Conservation (phyloP, 169 alveolate species). For the Cryptosporidium tyzzeri region DNA sequence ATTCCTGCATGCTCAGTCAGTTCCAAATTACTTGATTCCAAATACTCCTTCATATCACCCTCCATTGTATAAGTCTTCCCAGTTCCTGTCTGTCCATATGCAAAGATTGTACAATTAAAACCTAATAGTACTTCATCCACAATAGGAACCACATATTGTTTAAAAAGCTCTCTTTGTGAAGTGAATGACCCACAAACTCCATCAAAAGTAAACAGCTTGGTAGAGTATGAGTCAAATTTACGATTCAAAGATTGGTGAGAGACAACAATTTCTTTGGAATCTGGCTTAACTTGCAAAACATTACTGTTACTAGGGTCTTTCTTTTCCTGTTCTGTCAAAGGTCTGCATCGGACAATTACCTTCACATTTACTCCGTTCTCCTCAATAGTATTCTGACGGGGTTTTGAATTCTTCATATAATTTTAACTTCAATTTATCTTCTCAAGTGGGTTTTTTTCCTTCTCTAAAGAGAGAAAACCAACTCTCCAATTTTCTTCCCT, state of each 20-base stretch:
- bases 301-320: conserved; percentile 82
- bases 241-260: conserved; percentile 67
- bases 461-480: conserved; percentile 13
- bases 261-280: conserved; percentile 76
- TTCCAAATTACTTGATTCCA: conserved; percentile 67
- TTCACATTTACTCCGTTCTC: conserved; percentile 80
- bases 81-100: conserved; percentile 90
- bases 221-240: conserved; percentile 71
- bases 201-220: conserved; percentile 82
- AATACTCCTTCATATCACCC: conserved; percentile 81
- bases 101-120: conserved; percentile 90
- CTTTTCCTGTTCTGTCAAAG: conserved; percentile 84
- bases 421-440: neutral
- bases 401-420: conserved; percentile 49
- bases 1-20: conserved; percentile 82
- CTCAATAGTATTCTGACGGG: conserved; percentile 35
- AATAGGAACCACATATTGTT: conserved; percentile 85
- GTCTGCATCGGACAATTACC: conserved; percentile 90
- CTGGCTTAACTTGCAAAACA: conserved; percentile 77
- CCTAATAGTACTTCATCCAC: conserved; percentile 91
- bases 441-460: neutral
- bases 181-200: conserved; percentile 81
- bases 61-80: conserved; percentile 89
- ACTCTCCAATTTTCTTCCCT: neutral
- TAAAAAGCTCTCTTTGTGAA: conserved; percentile 78